Percentiles rank a stretch among this genome's conserved stretches.
Evolutionary conservation across 768 basidiomycete genomes (phyloP).

Genomic region (Glaciozyma antarctica): DNA sequence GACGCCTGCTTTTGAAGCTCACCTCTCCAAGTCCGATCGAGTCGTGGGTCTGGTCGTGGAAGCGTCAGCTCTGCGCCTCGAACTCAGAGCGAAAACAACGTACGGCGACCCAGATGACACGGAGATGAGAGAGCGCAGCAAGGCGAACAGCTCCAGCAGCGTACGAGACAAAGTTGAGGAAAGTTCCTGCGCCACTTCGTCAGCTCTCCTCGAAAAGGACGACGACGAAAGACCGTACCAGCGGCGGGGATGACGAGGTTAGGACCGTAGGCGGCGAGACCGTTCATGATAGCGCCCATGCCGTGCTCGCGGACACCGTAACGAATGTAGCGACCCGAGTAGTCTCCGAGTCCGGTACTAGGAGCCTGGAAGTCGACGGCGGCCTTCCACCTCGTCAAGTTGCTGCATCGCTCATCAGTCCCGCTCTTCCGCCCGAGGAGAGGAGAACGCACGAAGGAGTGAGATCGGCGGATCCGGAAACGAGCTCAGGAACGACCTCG

Average conservation of each 20-base stretch:
- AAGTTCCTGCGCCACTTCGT: constrained; percentile 54
- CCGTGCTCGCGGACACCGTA: constrained; percentile 97
- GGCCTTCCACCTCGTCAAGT: constrained; percentile 76
- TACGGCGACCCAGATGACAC: constrained; percentile 86
- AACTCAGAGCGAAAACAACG: neutral
- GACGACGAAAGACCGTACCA: neutral
- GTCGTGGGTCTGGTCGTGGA: too few species aligned
- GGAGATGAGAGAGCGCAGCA: constrained; percentile 77
- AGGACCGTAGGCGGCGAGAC: constrained; percentile 70
- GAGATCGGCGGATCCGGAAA: constrained; percentile 38
- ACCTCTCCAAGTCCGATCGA: constrained; percentile 2
- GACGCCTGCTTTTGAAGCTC: neutral
- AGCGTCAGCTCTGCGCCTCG: neutral
- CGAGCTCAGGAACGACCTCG: constrained; percentile 67
- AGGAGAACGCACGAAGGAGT: constrained; percentile 34
- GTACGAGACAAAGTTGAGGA: constrained; percentile 47
- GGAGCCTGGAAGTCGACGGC: constrained; percentile 87
- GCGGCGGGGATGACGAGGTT: constrained; percentile 63
- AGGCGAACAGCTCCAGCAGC: constrained; percentile 86
- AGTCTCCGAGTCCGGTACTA: constrained; percentile 69
- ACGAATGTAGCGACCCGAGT: constrained; percentile 71
- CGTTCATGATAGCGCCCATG: constrained; percentile 94
- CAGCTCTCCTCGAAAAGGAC: neutral
- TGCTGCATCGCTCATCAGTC: constrained; percentile 77
- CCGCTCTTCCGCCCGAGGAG: constrained; percentile 44